Conservation (phyloP, 352 stramenopile genomes). For the Phytophthora meadii region DNA sequence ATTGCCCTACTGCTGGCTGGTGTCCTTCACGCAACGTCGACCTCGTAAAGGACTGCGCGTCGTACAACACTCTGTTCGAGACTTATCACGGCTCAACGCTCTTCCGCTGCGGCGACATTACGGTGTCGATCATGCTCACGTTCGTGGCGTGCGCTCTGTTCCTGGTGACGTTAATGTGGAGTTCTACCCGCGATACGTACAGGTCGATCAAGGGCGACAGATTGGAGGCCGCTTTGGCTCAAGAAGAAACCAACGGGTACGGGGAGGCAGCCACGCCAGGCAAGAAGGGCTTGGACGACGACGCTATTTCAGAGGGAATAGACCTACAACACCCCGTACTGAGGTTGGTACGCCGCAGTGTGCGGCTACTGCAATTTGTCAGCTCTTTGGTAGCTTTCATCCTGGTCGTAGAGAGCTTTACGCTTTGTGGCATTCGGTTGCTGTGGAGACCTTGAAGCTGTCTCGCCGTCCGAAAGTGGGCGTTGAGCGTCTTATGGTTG, state of each 20-base stretch:
- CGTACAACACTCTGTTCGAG: conserved; percentile 49
- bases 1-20: conserved; percentile 42
- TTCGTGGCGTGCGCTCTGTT: conserved; percentile 49
- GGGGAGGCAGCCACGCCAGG: not conserved
- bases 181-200: conserved; percentile 33
- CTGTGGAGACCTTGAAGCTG: not conserved
- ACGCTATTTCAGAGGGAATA: not conserved
- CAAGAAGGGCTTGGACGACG: not conserved
- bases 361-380: not conserved
- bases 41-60: conserved; percentile 42
- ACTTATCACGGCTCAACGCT: conserved; percentile 48
- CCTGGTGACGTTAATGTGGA: conserved; percentile 40
- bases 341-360: not conserved
- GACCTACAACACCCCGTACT: not conserved
- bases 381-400: not conserved
- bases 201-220: conserved; percentile 27
- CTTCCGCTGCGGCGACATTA: conserved; percentile 56
- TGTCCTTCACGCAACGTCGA: conserved; percentile 43
- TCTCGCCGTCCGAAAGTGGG: not conserved
- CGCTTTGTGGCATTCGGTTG: not conserved
- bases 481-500: not conserved
- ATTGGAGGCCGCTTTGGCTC: conserved; percentile 12
- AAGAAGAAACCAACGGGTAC: not conserved
- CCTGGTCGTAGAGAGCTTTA: not conserved
- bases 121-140: conserved; percentile 42